These are phyloP conservation scores for Lactarius tabidus DNA, from an alignment of 768 basidiomycete species.

Conservation along the genomic window DNA sequence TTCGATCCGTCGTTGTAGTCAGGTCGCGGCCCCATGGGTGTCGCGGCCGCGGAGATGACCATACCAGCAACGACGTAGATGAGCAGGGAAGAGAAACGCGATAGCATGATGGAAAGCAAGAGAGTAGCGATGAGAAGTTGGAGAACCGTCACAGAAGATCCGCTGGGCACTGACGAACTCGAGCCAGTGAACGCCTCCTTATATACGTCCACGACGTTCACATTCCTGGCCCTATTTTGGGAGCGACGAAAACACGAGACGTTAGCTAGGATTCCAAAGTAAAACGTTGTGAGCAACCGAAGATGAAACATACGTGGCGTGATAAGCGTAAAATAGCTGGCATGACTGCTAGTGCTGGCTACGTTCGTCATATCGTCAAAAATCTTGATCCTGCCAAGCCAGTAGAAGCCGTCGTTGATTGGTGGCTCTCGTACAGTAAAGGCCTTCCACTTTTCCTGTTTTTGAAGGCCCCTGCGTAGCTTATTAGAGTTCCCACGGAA, in stretches of 20 bases:
- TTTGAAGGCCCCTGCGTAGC: too few relatives aligned
- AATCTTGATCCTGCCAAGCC: too few relatives aligned
- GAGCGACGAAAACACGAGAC: neutral
- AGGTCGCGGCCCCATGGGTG: conserved; percentile 5
- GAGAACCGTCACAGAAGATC: conserved; percentile 7
- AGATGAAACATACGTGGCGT: neutral
- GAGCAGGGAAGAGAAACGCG: conserved; percentile 21
- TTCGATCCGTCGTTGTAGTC: conserved; percentile 3
- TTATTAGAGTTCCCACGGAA: too few relatives aligned
- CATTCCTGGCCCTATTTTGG: conserved; percentile 1
- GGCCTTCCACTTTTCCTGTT: too few relatives aligned
- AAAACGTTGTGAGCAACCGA: neutral
- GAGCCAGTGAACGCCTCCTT: neutral
- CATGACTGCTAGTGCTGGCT: neutral
- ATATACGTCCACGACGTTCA: conserved; percentile 7
- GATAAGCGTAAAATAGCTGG: neutral
- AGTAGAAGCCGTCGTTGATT: too few relatives aligned
- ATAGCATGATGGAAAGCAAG: conserved; percentile 21
- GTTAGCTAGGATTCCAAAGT: neutral
- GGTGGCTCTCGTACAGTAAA: too few relatives aligned
- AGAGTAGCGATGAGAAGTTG: conserved; percentile 1
- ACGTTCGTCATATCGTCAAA: neutral
- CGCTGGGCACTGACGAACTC: conserved; percentile 10
- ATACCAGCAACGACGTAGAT: conserved; percentile 16
- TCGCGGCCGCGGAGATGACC: conserved; percentile 17